Percentiles rank a stretch among this genome's conserved stretches.
Evolutionary conservation across 1,139 yeast species (phyloP).

Genomic region (Sugiyamaella pinicola): DNA sequence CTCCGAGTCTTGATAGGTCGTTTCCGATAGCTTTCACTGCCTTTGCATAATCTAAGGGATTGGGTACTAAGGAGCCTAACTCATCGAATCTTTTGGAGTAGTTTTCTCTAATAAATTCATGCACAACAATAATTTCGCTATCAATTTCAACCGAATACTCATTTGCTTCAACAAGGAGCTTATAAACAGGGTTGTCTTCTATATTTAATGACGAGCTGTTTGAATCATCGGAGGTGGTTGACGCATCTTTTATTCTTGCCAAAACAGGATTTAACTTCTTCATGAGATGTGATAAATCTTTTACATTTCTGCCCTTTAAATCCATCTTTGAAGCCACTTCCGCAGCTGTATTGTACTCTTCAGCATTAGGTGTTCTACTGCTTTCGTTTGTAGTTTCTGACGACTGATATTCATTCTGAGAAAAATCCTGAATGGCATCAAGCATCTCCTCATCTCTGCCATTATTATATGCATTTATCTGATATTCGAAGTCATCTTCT

Average conservation of each 20-base stretch:
- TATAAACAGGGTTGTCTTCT: constrained; percentile 49
- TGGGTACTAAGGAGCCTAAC: constrained; percentile 62
- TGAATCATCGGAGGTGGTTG: constrained; percentile 17
- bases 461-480: constrained; percentile 19
- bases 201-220: constrained; percentile 31
- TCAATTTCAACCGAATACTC: constrained; percentile 58
- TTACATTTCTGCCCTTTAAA: constrained; percentile 25
- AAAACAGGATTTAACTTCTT: constrained; percentile 36
- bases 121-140: constrained; percentile 56
- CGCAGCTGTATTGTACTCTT: constrained; percentile 30
- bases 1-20: constrained; percentile 42
- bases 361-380: constrained; percentile 4
- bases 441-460: constrained; percentile 21
- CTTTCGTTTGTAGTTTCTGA: constrained; percentile 5
- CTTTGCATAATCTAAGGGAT: constrained; percentile 64
- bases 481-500: constrained; percentile 16
- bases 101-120: constrained; percentile 53
- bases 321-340: constrained; percentile 28
- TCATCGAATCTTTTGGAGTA: constrained; percentile 73
- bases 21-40: constrained; percentile 58
- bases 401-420: not conserved
- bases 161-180: constrained; percentile 58
- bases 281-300: constrained; percentile 34
- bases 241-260: constrained; percentile 30
- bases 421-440: constrained; percentile 9